Percentiles rank a stretch among this genome's conserved stretches.
Conservation (phyloP, 164 flowering plant genomes). For the Annona cherimola region DNA sequence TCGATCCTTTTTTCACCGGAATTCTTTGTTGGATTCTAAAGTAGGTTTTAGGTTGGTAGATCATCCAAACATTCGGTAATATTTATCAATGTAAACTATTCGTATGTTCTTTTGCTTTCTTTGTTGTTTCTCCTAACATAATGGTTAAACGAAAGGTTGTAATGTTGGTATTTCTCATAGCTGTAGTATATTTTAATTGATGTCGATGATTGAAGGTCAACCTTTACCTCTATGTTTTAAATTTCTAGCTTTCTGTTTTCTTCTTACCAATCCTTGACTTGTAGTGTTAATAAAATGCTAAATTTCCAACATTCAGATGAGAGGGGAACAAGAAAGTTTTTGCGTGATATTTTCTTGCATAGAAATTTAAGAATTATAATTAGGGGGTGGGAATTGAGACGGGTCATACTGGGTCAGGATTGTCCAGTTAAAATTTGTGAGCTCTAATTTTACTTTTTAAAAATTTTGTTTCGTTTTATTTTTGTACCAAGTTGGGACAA, state of each 20-base stretch:
- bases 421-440: too few relatives aligned
- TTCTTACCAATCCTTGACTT: not conserved
- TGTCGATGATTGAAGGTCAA: not conserved
- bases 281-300: too few relatives aligned
- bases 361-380: too few relatives aligned
- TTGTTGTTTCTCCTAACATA: not conserved
- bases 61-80: slow-evolving; percentile 2
- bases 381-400: too few relatives aligned
- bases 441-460: too few relatives aligned
- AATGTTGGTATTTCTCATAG: slow-evolving; percentile 1
- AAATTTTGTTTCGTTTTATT: too few relatives aligned
- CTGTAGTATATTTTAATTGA: not conserved
- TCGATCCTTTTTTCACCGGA: not conserved
- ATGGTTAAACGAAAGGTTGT: slow-evolving; percentile 3
- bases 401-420: too few relatives aligned
- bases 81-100: not conserved
- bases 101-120: not conserved
- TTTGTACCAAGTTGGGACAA: too few relatives aligned
- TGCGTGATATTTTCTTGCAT: too few relatives aligned
- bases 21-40: not conserved
- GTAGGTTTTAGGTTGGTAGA: slow-evolving; percentile 1
- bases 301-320: too few relatives aligned
- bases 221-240: not conserved
- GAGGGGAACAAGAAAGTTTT: too few relatives aligned
- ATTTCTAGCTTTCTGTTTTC: not conserved